Conservation (phyloP, 2,329 filamentous ascomycete species). For the Botrytis medusae region DNA sequence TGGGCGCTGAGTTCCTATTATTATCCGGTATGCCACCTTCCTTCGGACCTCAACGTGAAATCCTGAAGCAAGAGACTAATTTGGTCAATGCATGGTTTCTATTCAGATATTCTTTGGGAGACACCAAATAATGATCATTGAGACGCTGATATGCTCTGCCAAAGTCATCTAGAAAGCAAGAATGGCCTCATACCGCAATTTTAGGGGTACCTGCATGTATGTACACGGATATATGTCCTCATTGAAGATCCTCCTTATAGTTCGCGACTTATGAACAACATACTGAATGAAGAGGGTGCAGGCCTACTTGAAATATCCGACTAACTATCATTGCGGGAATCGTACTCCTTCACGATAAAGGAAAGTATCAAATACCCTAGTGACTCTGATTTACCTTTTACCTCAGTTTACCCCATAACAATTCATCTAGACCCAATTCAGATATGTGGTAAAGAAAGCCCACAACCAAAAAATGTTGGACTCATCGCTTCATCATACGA, state of each 20-base stretch:
- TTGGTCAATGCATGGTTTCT: neutral
- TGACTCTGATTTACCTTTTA: neutral
- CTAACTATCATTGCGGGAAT: neutral
- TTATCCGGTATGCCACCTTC: neutral
- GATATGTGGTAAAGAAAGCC: neutral
- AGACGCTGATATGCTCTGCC: neutral
- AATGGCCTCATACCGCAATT: neutral
- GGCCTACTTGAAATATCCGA: neutral
- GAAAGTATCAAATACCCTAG: neutral
- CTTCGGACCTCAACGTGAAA: neutral
- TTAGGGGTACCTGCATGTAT: neutral
- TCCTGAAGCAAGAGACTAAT: neutral
- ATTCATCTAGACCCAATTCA: neutral
- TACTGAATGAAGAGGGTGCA: neutral
- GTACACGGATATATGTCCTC: neutral
- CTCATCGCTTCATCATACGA: neutral
- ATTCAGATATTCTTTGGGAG: neutral
- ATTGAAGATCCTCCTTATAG: neutral
- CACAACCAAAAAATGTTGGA: neutral
- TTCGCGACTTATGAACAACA: neutral
- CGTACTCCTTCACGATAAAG: neutral
- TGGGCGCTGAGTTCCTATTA: neutral
- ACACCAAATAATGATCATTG: neutral
- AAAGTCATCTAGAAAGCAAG: neutral
- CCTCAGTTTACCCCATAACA: no score